phyloP scores from a whole-genome alignment of 164 flowering plant species.

The Euptelea pleiosperma region DNA sequence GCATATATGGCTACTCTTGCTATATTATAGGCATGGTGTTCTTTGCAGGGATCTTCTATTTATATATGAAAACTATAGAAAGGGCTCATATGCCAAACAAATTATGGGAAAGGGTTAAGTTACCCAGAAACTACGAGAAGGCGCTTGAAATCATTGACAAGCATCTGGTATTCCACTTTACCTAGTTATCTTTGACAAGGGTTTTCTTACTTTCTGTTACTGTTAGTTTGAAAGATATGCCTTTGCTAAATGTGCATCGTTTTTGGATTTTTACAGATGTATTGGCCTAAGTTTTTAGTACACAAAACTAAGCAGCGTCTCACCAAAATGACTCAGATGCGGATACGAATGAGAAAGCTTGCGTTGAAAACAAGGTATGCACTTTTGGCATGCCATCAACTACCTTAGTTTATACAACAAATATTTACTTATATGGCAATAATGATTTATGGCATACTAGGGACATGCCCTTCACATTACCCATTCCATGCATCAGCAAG shows the following conservation, averaged over 20 bases:
- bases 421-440: no score
- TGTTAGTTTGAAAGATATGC: not conserved
- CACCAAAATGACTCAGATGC: constrained; percentile 94
- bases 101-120: constrained; percentile 88
- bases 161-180: constrained; percentile 53
- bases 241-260: not conserved
- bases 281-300: constrained; percentile 84
- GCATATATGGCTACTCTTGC: no score
- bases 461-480: no score
- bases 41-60: constrained; percentile 75
- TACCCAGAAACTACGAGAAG: constrained; percentile 78
- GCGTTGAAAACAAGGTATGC: constrained; percentile 83
- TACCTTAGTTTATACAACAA: not conserved
- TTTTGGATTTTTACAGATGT: constrained; percentile 46
- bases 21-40: not conserved
- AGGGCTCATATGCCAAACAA: constrained; percentile 87
- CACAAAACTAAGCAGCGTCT: constrained; percentile 85
- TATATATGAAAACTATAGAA: constrained; percentile 92
- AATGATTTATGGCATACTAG: no score
- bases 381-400: not conserved
- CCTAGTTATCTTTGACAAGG: not conserved
- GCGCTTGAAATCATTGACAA: constrained; percentile 86
- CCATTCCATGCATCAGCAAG: no score
- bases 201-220: not conserved
- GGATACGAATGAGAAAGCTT: constrained; percentile 92